A percentile compares a stretch with the other conserved stretches of the same genome.
phyloP scores from a whole-genome alignment of 2,329 filamentous ascomycete species.

The Phaeosphaeria sp. region DNA sequence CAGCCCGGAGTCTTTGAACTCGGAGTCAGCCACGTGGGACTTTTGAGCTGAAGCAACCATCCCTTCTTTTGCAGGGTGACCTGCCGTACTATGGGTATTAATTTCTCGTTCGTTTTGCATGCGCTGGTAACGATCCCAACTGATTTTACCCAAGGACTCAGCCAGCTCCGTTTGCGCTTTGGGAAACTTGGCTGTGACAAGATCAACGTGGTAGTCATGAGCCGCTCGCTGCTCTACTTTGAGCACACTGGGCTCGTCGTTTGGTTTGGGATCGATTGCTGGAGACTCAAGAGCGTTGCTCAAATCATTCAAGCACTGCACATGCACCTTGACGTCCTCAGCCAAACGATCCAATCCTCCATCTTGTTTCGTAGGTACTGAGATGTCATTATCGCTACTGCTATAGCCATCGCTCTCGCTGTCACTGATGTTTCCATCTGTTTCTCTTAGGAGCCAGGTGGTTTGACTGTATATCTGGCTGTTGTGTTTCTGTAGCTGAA shows the following conservation, averaged over 20 bases:
- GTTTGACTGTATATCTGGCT: constrained; percentile 15
- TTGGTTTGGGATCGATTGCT: constrained; percentile 17
- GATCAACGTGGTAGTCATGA: constrained; percentile 24
- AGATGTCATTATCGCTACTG: constrained; percentile 3
- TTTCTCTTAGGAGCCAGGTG: constrained; percentile 11
- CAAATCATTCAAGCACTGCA: constrained; percentile 22
- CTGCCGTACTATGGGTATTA: constrained; percentile 1
- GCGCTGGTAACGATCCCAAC: constrained; percentile 27
- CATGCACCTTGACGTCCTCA: constrained; percentile 17
- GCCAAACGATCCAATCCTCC: constrained; percentile 2
- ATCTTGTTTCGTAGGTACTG: neutral
- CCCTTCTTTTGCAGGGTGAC: neutral
- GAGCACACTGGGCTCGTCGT: constrained; percentile 8
- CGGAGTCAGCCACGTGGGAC: constrained; percentile 12
- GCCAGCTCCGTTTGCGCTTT: constrained; percentile 10
- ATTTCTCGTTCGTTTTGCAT: constrained; percentile 19
- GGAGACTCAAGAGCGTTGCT: constrained; percentile 22
- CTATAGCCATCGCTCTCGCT: constrained; percentile 12
- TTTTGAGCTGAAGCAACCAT: constrained; percentile 1
- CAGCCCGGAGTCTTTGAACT: constrained; percentile 30
- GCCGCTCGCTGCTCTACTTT: constrained; percentile 14
- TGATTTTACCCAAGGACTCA: constrained; percentile 22
- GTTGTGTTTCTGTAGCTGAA: constrained; percentile 4
- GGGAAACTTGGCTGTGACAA: constrained; percentile 23
- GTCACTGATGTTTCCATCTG: neutral